Percentiles rank a stretch among this genome's conserved stretches.
These are phyloP conservation scores for Leccinum huronense DNA, from an alignment of 1,284 basidiomycete genomes.

Conservation along the genomic window DNA sequence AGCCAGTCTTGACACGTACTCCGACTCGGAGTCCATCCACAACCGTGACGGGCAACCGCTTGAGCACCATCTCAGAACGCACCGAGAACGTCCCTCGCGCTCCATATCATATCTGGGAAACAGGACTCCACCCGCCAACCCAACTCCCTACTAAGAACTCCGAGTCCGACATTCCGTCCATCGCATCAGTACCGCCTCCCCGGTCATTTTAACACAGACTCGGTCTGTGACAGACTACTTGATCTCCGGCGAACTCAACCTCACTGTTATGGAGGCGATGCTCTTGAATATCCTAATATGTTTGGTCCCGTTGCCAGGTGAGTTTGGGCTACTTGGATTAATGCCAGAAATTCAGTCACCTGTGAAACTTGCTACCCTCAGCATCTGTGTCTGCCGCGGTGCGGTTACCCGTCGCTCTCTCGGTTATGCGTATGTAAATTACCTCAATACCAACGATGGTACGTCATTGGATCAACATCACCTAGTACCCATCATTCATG, in stretches of 20 bases:
- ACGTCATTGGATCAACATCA: slow-evolving; percentile 29
- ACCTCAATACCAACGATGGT: slow-evolving; percentile 94
- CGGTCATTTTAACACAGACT: too few relatives aligned
- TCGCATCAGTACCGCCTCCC: too few relatives aligned
- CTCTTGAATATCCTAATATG: slow-evolving; percentile 99
- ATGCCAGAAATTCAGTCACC: neutral
- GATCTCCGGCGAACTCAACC: slow-evolving; percentile 85
- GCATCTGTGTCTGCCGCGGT: slow-evolving; percentile 99
- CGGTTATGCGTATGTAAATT: slow-evolving; percentile 99
- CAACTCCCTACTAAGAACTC: too few relatives aligned
- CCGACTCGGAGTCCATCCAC: too few relatives aligned
- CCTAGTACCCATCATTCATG: slow-evolving; percentile 12
- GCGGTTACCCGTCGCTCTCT: slow-evolving; percentile 99
- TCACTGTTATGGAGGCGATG: slow-evolving; percentile 98
- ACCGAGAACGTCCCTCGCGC: too few relatives aligned
- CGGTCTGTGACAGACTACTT: too few relatives aligned
- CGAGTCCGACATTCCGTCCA: too few relatives aligned
- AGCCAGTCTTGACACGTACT: too few relatives aligned
- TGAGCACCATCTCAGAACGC: too few relatives aligned
- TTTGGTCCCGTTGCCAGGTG: slow-evolving; percentile 97
- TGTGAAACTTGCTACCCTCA: slow-evolving; percentile 32
- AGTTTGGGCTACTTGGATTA: slow-evolving; percentile 25
- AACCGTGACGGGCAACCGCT: too few relatives aligned
- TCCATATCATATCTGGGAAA: too few relatives aligned
- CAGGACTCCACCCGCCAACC: too few relatives aligned